phyloP scores from a whole-genome alignment of 148 eudicot genomes.

The Salicornia ramosissima region DNA sequence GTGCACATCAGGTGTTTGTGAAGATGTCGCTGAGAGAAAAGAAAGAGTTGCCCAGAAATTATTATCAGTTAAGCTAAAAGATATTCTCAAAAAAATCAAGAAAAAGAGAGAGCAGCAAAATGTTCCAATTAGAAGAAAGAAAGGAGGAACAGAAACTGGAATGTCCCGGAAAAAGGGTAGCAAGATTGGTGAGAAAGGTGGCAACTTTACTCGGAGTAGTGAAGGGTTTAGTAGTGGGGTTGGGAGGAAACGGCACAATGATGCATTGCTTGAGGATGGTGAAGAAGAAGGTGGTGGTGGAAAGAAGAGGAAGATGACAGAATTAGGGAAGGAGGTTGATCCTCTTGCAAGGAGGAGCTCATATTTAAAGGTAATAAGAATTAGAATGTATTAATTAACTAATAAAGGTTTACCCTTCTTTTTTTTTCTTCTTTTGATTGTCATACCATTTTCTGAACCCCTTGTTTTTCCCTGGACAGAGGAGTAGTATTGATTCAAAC shows the following conservation, averaged over 20 bases:
- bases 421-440: not conserved
- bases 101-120: not conserved
- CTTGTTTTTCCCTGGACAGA: conserved; percentile 19
- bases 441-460: not conserved
- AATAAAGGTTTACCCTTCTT: not conserved
- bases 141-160: not conserved
- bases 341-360: not conserved
- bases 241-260: not conserved
- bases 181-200: not conserved
- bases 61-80: not conserved
- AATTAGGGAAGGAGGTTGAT: not conserved
- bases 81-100: not conserved
- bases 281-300: not conserved
- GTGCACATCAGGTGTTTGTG: conserved; percentile 12
- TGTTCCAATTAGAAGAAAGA: not conserved
- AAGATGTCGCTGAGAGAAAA: not conserved
- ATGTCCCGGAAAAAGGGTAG: not conserved
- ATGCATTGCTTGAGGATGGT: not conserved
- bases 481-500: conserved; percentile 28
- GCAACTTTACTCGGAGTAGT: not conserved
- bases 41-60: not conserved
- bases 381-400: not conserved
- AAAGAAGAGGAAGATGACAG: not conserved
- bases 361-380: not conserved
- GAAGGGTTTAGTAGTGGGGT: not conserved